phyloP scores from a whole-genome alignment of 805 yeast species.

The Metschnikowia colocasiae region DNA sequence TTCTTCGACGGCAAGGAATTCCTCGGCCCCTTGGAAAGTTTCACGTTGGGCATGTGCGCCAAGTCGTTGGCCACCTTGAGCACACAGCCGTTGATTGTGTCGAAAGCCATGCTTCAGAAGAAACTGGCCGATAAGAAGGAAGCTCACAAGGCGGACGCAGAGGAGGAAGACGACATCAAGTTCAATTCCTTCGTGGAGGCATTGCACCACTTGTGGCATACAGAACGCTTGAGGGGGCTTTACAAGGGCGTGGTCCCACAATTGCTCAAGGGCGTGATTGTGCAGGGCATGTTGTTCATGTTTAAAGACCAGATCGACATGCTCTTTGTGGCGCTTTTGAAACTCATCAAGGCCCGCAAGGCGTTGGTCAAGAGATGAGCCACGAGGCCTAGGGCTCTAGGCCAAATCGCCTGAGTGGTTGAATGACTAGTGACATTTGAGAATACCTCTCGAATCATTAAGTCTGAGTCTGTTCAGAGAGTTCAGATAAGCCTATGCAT shows the following conservation, averaged over 20 bases:
- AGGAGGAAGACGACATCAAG: conserved; percentile 36
- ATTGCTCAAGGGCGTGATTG: conserved; percentile 73
- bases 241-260: conserved; percentile 85
- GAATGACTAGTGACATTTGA: no score
- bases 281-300: conserved; percentile 80
- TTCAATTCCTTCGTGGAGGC: conserved; percentile 63
- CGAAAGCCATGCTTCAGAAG: conserved; percentile 77
- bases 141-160: conserved; percentile 14
- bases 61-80: conserved; percentile 75
- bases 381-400: no score
- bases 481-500: no score
- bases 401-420: no score
- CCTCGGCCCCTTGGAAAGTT: conserved; percentile 62
- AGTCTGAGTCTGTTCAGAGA: no score
- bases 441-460: no score
- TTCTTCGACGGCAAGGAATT: conserved; percentile 41
- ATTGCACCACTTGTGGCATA: conserved; percentile 51
- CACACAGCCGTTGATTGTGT: conserved; percentile 82
- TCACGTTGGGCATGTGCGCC: conserved; percentile 71
- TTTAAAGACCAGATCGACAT: conserved; percentile 65
- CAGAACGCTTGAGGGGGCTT: conserved; percentile 62
- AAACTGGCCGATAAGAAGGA: conserved; percentile 19
- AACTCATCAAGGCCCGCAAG: conserved; percentile 21
- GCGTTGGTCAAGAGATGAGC: not conserved
- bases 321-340: conserved; percentile 34